phyloP scores from a whole-genome alignment of 495 filamentous ascomycete genomes.

The Paragyromitra xinjiangensis region DNA sequence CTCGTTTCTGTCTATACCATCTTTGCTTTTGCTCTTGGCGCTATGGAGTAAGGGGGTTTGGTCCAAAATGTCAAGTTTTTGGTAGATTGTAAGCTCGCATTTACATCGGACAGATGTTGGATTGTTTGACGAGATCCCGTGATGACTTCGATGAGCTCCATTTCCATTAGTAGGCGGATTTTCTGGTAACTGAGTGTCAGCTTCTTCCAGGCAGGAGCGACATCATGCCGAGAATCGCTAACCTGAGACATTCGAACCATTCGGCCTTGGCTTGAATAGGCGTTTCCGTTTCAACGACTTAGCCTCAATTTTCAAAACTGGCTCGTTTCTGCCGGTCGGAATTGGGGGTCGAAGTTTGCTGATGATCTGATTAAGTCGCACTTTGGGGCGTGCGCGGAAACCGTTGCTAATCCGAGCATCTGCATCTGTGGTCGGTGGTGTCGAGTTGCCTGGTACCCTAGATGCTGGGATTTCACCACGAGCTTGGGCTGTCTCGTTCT shows the following conservation, averaged over 20 bases:
- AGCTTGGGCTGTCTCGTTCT: constrained; percentile 33
- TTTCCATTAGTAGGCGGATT: background rate
- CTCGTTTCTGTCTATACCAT: constrained; percentile 22
- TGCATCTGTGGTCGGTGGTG: constrained; percentile 45
- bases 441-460: constrained; percentile 38
- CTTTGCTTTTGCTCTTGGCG: constrained; percentile 15
- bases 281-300: constrained; percentile 47
- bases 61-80: constrained; percentile 26
- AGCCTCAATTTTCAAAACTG: constrained; percentile 53
- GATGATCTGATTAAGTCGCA: constrained; percentile 44
- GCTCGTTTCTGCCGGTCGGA: constrained; percentile 43
- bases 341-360: constrained; percentile 49
- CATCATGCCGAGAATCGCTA: background rate
- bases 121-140: background rate
- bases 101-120: constrained; percentile 45
- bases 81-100: constrained; percentile 52
- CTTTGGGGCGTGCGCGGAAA: constrained; percentile 38
- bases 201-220: background rate
- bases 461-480: constrained; percentile 12
- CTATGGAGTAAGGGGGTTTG: background rate
- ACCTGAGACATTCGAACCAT: constrained; percentile 12
- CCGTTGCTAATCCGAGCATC: constrained; percentile 30
- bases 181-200: constrained; percentile 21
- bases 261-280: constrained; percentile 39
- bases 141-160: background rate